Base-by-base conservation (phyloP, 441 rosid species). In the Bruguiera hainesii region DNA sequence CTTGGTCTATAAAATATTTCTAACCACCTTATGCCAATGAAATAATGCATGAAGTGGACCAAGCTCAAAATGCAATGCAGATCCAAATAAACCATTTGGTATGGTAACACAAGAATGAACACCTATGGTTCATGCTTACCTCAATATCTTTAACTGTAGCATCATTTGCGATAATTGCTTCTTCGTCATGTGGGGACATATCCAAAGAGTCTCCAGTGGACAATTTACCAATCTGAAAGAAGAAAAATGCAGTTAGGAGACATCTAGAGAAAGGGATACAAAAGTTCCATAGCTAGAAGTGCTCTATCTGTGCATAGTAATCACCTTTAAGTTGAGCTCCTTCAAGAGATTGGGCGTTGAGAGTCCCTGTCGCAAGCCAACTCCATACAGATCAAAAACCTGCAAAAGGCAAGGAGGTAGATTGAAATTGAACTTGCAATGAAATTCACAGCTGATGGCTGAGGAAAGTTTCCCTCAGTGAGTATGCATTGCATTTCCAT, bases 191-290 rank as follows among this genome's bases (percentile, higher is more conserved):
- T 21, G 89, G 78, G 37, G 89, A 85, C 89, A 89, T 87, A 75
- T 88, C 97, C 71, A 95, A 78, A 60, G 99, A 92, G 84, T 90
- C 97, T 7, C 99, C 98, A 48, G 98, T 92, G 30, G 98, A 92
- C 79, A 95, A 75, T 75, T 88, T 95, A 56, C 96, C 95, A 61
- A 71, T 76, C 98, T 95, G 85, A 79, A 80, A 80, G 62, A 75
- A 18, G 23, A 10, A 49, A 53, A 50, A 25, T 48, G 39, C 56
- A 11, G 25, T 26, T 10, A 69, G 18, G 55, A 33, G 60, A 33
- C 10, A 11, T 5, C 37, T 56, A 35, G n/a, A 37, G 48, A 13
- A 42, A 42, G 48, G 4, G 48, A 42, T 42, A 13, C 18, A 11
- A 13, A 59, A 33, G 62, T 46, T 42, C n/a, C 39, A 33, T 21